Evolutionary conservation across 2,329 filamentous ascomycete genomes (phyloP).

Genomic region (Ophiostoma quercus): DNA sequence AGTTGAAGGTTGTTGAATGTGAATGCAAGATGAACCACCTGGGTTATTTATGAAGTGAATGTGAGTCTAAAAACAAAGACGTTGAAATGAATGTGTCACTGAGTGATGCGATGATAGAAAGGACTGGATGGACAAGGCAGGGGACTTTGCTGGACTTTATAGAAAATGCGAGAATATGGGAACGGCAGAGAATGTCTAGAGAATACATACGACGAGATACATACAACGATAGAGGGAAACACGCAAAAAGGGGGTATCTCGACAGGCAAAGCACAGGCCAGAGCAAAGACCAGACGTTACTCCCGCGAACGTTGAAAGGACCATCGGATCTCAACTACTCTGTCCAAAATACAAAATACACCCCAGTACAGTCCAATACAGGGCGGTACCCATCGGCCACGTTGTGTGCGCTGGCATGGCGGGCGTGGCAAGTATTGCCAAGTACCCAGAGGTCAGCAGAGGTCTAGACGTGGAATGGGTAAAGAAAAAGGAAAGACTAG

Average conservation of each 20-base stretch:
- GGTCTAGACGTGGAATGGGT: not conserved
- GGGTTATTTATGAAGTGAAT: slow-evolving; percentile 12
- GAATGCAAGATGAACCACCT: not conserved
- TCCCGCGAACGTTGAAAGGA: not conserved
- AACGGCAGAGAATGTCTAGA: not conserved
- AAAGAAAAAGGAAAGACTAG: not conserved
- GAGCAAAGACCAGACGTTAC: not conserved
- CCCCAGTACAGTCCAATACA: not conserved
- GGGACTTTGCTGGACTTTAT: not conserved
- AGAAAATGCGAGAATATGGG: not conserved
- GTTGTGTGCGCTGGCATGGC: not conserved
- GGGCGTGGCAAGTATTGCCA: not conserved
- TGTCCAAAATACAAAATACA: too few relatives aligned
- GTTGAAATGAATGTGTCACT: not conserved
- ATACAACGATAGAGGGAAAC: not conserved
- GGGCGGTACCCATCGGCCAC: slow-evolving; percentile 11
- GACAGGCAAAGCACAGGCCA: too few relatives aligned
- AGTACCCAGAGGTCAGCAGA: not conserved
- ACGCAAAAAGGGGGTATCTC: slow-evolving; percentile 1
- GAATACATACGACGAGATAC: too few relatives aligned
- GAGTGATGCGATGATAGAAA: not conserved
- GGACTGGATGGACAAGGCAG: not conserved
- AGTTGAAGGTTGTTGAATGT: not conserved
- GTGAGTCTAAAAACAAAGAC: not conserved
- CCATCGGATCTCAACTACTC: too few relatives aligned